Percentiles rank a stretch among this genome's conserved stretches.
Evolutionary conservation across 2,329 filamentous ascomycete species (phyloP).

Genomic region (Xylaria sp.): DNA sequence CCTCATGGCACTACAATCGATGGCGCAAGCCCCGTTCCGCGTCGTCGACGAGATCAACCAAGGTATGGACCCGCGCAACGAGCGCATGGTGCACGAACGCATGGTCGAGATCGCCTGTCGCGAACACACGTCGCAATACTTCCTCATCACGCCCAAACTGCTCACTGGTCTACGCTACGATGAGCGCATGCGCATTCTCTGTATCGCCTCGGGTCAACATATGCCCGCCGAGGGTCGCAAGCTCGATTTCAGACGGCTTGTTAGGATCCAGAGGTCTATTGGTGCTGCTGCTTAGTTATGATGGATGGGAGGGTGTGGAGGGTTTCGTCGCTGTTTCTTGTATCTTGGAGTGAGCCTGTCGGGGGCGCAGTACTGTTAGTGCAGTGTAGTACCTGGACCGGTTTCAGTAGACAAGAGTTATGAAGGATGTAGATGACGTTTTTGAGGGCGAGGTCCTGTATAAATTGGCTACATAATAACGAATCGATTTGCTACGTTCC

Average conservation of each 20-base stretch:
- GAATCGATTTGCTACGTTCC: neutral
- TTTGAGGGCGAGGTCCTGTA: neutral
- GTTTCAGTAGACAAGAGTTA: too few relatives aligned
- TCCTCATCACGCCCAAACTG: constrained; percentile 95
- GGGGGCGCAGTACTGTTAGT: too few relatives aligned
- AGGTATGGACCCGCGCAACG: constrained; percentile 97
- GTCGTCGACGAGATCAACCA: constrained; percentile 99
- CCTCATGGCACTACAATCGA: constrained; percentile 92
- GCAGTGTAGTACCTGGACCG: too few relatives aligned
- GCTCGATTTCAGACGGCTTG: constrained; percentile 45
- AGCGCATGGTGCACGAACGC: constrained; percentile 94
- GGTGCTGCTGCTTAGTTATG: constrained; percentile 21
- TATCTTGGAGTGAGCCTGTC: neutral
- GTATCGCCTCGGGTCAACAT: constrained; percentile 83
- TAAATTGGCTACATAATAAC: neutral
- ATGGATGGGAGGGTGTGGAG: too few relatives aligned
- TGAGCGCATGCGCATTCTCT: constrained; percentile 84
- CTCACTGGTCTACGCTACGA: constrained; percentile 82
- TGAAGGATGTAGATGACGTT: neutral
- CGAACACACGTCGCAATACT: constrained; percentile 78
- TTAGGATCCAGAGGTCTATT: constrained; percentile 37
- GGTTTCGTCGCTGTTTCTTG: neutral
- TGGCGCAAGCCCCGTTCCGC: constrained; percentile 91
- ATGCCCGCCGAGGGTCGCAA: constrained; percentile 52
- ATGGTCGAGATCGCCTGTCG: constrained; percentile 97